phyloP scores from a whole-genome alignment of 495 filamentous ascomycete species.

The Aspergillus cavernicola region DNA sequence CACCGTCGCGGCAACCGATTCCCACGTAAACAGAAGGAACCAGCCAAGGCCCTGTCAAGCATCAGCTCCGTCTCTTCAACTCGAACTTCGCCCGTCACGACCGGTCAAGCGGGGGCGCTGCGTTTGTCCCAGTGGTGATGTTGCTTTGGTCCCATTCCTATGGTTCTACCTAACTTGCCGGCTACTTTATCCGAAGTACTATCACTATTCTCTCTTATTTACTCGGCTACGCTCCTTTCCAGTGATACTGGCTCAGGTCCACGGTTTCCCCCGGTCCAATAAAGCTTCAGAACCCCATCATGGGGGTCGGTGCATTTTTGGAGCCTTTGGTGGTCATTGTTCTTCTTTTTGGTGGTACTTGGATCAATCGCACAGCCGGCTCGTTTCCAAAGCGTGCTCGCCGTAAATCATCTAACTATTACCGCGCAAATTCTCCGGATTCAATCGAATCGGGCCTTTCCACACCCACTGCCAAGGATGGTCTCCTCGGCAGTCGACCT shows the following conservation, averaged over 20 bases:
- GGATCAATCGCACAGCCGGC: conserved; percentile 48
- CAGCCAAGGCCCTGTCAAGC: background rate
- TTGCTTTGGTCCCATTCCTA: background rate
- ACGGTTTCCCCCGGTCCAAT: background rate
- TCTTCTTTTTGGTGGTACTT: conserved; percentile 56
- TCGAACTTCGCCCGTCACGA: too few relatives aligned
- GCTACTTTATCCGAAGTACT: background rate
- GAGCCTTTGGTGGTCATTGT: conserved; percentile 54
- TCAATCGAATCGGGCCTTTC: conserved; percentile 30
- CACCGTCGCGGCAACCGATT: background rate
- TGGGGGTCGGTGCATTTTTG: conserved; percentile 50
- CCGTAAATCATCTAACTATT: conserved; percentile 18
- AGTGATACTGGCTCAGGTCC: background rate
- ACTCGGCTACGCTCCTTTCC: background rate
- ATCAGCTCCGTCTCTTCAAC: background rate
- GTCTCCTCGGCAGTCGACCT: conserved; percentile 20
- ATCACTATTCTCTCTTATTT: background rate
- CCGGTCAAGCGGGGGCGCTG: background rate
- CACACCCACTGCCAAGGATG: conserved; percentile 31
- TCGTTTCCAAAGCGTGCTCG: conserved; percentile 10
- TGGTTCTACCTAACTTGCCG: background rate
- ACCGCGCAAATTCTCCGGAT: conserved; percentile 25
- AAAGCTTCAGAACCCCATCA: conserved; percentile 19
- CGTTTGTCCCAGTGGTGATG: conserved; percentile 4
- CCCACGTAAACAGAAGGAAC: conserved; percentile 6